Percentiles rank a stretch among this genome's conserved stretches.
Evolutionary conservation across 495 filamentous ascomycete species (phyloP).

Genomic region (Podospora anserina): DNA sequence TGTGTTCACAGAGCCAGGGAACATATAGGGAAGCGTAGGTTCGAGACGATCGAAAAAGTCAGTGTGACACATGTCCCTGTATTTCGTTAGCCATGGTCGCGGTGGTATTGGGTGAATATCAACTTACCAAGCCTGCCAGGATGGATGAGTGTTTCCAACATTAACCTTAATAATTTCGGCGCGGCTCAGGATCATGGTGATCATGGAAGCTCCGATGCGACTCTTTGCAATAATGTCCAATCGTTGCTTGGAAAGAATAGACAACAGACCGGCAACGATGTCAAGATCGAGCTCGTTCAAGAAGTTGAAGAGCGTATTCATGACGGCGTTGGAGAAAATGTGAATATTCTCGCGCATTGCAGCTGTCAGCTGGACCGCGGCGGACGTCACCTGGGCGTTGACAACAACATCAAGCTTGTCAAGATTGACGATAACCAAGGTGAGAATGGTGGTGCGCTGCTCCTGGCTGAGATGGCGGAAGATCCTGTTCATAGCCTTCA

Average conservation of each 20-base stretch:
- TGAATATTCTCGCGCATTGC: slow-evolving; percentile 86
- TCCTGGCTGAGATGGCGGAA: slow-evolving; percentile 90
- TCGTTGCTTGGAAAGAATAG: slow-evolving; percentile 78
- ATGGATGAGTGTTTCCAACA: slow-evolving; percentile 57
- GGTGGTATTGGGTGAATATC: background rate
- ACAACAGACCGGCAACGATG: slow-evolving; percentile 84
- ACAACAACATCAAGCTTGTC: slow-evolving; percentile 88
- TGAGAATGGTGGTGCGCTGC: slow-evolving; percentile 89
- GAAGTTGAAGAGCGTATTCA: slow-evolving; percentile 82
- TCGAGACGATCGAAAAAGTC: slow-evolving; percentile 83
- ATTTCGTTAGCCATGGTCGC: slow-evolving; percentile 16
- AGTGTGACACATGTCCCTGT: slow-evolving; percentile 65
- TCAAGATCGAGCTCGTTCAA: slow-evolving; percentile 86
- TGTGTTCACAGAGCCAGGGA: slow-evolving; percentile 77
- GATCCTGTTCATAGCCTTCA: slow-evolving; percentile 88
- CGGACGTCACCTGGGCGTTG: slow-evolving; percentile 63
- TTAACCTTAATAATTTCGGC: slow-evolving; percentile 85
- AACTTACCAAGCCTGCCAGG: slow-evolving; percentile 78
- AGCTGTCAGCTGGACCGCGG: slow-evolving; percentile 64
- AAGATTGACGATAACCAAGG: slow-evolving; percentile 92
- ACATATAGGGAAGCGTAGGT: slow-evolving; percentile 74
- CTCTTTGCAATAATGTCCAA: slow-evolving; percentile 74
- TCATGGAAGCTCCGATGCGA: slow-evolving; percentile 78
- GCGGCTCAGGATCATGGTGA: slow-evolving; percentile 92
- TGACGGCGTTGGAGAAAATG: slow-evolving; percentile 79